Base-by-base conservation (phyloP, 2,329 filamentous ascomycete genomes). In the Apiospora rasikravindrae region DNA sequence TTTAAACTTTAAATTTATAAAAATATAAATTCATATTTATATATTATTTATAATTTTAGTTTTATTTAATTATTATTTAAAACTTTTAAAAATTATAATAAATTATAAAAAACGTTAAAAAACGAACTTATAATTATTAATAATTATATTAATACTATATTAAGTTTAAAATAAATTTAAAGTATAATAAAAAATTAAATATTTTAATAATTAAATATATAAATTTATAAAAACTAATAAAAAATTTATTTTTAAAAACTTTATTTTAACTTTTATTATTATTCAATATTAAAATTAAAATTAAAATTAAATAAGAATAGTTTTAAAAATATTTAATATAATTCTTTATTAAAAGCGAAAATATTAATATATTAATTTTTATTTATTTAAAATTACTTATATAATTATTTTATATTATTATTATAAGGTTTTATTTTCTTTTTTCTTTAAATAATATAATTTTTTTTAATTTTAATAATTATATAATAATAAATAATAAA, bases 141-240 rank as follows among this genome's bases (percentile, higher is more conserved):
- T 2, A 2, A 6, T 6, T 8, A 2, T 6, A 6, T 6, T 6
- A 6, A 6, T 2, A 8, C 19, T 6, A 6, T 2, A 2, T 6
- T 6, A 6, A 47, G 19, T 6, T n/a, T n/a, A n/a, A n/a, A n/a
- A n/a, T n/a, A 10, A 10, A 2, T 2, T 49, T 4, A 4, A 1
- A 10, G 22, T 2, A 2, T 49, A 49, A 7, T 8, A 22, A 1
- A 10, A 10, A 4, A 4, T 10, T n/a, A 49, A 2, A 0, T 49
- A 10, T 7, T 8, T n/a, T n/a, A 49, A 49, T 49, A 2, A 49
- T 7, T 4, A 7, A 49, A n/a, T 29, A 29, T 53, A 5, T 53
- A 53, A 3, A 8, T 3, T 67, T 22, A 3, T 16, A 29, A 0
- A 29, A 24, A 11, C 11, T 1, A 6, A 16, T 29, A 26, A 6